phyloP scores from a whole-genome alignment of 2,329 filamentous ascomycete species.

The Scedosporium aurantiacum region DNA sequence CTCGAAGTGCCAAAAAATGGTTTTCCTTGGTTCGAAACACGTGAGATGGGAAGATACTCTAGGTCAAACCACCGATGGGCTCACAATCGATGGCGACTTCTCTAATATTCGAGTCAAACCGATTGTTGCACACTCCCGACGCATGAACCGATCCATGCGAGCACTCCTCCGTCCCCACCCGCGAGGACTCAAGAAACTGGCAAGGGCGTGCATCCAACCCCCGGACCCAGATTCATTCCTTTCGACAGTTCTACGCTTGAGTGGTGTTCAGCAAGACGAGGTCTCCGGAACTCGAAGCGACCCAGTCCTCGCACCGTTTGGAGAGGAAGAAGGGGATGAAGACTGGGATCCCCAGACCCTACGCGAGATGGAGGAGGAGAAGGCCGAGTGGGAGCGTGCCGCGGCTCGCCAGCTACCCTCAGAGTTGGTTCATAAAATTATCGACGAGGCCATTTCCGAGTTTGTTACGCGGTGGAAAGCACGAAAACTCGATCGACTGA shows the following conservation, averaged over 20 bases:
- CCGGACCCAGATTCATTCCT: constrained; percentile 1
- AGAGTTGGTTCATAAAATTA: constrained; percentile 6
- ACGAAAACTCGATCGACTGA: constrained; percentile 6
- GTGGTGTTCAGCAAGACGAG: neutral
- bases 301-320: neutral
- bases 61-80: no score
- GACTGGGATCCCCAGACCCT: constrained; percentile 43
- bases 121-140: no score
- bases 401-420: neutral
- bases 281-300: neutral
- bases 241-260: neutral
- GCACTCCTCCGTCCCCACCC: no score
- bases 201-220: no score
- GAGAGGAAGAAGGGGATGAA: constrained; percentile 9
- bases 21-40: no score
- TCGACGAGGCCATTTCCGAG: constrained; percentile 7
- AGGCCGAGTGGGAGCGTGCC: constrained; percentile 18
- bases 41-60: no score
- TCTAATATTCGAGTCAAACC: no score
- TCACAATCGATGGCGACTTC: no score
- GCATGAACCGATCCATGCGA: no score
- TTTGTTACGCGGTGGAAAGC: constrained; percentile 5
- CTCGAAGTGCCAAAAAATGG: no score
- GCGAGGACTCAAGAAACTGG: no score
- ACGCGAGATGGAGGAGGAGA: constrained; percentile 50